These are phyloP conservation scores for Colletotrichum musae DNA, from an alignment of 2,329 filamentous ascomycete genomes.

Conservation along the genomic window DNA sequence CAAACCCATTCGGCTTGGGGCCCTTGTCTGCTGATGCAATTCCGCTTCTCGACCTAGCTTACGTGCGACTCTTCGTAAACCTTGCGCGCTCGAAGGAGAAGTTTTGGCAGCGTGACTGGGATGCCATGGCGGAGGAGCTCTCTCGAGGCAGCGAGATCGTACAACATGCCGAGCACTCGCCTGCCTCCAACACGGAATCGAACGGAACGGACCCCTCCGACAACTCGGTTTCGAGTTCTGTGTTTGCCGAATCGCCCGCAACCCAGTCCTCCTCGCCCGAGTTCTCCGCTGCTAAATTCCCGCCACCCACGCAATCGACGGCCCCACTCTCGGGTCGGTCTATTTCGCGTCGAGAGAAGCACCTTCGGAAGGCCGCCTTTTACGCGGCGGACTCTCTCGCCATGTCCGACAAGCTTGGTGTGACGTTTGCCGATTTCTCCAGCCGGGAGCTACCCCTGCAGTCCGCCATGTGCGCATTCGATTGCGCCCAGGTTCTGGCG, in stretches of 20 bases:
- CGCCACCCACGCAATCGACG: conserved; percentile 43
- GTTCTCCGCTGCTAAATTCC: conserved; percentile 57
- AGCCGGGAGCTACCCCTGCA: conserved; percentile 90
- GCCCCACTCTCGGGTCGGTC: conserved; percentile 51
- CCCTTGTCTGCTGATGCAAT: conserved; percentile 92
- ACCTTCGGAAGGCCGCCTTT: conserved; percentile 93
- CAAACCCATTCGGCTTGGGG: conserved; percentile 85
- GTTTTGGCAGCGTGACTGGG: conserved; percentile 95
- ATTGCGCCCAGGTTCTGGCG: conserved; percentile 92
- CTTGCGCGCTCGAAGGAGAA: conserved; percentile 92
- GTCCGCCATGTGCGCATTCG: conserved; percentile 91
- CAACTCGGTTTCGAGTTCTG: conserved; percentile 60
- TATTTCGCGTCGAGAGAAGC: conserved; percentile 83
- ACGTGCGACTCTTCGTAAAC: conserved; percentile 93
- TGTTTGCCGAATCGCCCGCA: conserved; percentile 66
- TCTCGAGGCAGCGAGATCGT: conserved; percentile 82
- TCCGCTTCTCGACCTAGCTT: conserved; percentile 90
- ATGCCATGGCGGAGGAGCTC: conserved; percentile 90
- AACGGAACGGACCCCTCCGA: conserved; percentile 61
- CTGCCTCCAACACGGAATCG: conserved; percentile 64
- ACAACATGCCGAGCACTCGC: conserved; percentile 78
- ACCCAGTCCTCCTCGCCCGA: conserved; percentile 67
- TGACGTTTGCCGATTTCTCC: conserved; percentile 87
- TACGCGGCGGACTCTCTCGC: conserved; percentile 93
- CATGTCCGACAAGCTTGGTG: conserved; percentile 88